These are phyloP conservation scores for Diaporthe australafricana DNA, from an alignment of 2,329 filamentous ascomycete species.

Conservation along the genomic window DNA sequence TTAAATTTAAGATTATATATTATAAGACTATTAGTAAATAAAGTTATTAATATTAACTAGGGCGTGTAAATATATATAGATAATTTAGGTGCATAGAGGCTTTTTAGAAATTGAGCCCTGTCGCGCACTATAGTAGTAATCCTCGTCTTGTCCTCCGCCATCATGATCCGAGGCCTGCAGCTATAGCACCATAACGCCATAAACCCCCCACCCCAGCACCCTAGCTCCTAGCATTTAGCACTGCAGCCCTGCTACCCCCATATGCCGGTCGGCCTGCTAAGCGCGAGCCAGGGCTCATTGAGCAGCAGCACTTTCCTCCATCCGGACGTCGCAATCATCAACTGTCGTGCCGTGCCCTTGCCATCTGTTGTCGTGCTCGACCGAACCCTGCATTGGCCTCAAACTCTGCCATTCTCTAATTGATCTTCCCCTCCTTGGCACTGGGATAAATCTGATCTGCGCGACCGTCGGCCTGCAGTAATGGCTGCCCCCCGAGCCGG, in stretches of 20 bases:
- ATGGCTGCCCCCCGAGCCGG: constrained; percentile 8
- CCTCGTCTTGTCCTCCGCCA: constrained; percentile 1
- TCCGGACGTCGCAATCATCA: constrained; percentile 22
- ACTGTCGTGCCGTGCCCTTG: not conserved
- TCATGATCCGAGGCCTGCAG: constrained; percentile 19
- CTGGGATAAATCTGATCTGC: not conserved
- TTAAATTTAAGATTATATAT: no score
- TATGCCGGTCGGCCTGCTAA: constrained; percentile 10
- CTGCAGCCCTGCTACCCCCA: not conserved
- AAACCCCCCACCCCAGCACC: not conserved
- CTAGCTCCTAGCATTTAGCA: no score
- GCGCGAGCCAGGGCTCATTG: constrained; percentile 12
- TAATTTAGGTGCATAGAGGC: no score
- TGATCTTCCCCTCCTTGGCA: not conserved
- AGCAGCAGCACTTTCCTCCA: constrained; percentile 4
- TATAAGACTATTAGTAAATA: no score
- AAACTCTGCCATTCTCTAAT: not conserved
- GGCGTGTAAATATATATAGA: no score
- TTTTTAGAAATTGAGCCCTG: no score
- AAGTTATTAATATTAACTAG: no score
- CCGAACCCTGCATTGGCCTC: not conserved
- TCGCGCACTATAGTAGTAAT: no score
- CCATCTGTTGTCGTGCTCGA: constrained; percentile 5
- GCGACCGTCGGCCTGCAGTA: not conserved
- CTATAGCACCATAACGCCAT: not conserved